Conservation (phyloP, 2,329 filamentous ascomycete species). For the Hirsutella rhossiliensis region DNA sequence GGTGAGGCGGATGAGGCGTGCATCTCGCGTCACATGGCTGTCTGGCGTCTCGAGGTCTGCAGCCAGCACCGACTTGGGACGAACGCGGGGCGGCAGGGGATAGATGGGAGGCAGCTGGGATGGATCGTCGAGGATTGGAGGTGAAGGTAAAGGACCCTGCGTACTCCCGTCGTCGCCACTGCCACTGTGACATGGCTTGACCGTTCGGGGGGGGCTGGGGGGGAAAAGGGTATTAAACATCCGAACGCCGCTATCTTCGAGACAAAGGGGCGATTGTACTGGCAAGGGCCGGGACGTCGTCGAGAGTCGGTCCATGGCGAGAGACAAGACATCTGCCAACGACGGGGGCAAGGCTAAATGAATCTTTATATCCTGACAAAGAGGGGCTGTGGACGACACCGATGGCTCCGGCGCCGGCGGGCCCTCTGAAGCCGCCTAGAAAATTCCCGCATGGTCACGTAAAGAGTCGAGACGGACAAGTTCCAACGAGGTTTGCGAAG, state of each 20-base stretch:
- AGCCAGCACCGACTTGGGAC: constrained; percentile 50
- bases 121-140: not conserved
- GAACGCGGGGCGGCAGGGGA: constrained; percentile 56
- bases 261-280: not conserved
- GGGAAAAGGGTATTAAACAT: constrained; percentile 9
- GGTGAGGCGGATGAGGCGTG: constrained; percentile 72
- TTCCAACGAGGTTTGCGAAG: too few relatives aligned
- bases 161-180: constrained; percentile 13
- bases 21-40: constrained; percentile 65
- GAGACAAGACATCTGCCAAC: too few relatives aligned
- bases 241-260: constrained; percentile 7
- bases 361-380: too few relatives aligned
- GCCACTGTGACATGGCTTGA: constrained; percentile 21
- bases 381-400: too few relatives aligned
- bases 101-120: constrained; percentile 21
- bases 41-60: constrained; percentile 78
- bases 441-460: too few relatives aligned
- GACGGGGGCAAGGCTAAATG: too few relatives aligned
- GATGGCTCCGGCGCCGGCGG: too few relatives aligned
- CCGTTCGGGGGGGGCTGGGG: constrained; percentile 27
- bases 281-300: too few relatives aligned
- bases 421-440: too few relatives aligned
- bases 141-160: not conserved
- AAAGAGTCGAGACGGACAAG: too few relatives aligned
- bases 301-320: too few relatives aligned